Conservation (phyloP, 768 basidiomycete genomes). For the Auriscalpium vulgare region DNA sequence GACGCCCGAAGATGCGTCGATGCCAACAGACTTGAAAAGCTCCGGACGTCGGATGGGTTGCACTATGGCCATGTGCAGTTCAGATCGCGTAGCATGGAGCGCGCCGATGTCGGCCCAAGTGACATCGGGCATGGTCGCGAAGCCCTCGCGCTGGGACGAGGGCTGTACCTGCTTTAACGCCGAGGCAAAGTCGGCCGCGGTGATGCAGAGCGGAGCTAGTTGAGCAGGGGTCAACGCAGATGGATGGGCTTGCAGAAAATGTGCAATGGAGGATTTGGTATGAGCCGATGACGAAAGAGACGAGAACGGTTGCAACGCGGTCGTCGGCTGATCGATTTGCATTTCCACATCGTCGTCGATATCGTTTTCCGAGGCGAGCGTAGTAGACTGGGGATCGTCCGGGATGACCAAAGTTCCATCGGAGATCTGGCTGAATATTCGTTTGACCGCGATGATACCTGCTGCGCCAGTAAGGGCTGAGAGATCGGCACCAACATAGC, state of each 20-base stretch:
- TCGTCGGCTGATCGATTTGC: constrained; percentile 25
- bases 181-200: constrained; percentile 64
- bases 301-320: background rate
- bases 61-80: constrained; percentile 96
- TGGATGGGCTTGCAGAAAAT: constrained; percentile 86
- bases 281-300: constrained; percentile 11
- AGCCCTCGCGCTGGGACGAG: constrained; percentile 95
- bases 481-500: constrained; percentile 95
- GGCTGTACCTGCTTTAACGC: constrained; percentile 91
- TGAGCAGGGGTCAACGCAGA: constrained; percentile 68
- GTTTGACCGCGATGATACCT: constrained; percentile 92
- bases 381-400: constrained; percentile 21
- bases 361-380: constrained; percentile 9
- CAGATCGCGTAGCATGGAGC: constrained; percentile 76
- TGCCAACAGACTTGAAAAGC: constrained; percentile 81
- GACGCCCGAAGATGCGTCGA: constrained; percentile 88
- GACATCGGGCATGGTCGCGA: constrained; percentile 93
- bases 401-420: constrained; percentile 56
- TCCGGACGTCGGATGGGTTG: constrained; percentile 89
- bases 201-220: constrained; percentile 77
- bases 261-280: constrained; percentile 58
- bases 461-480: constrained; percentile 88
- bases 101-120: constrained; percentile 95
- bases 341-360: constrained; percentile 26
- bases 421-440: constrained; percentile 74